phyloP scores from a whole-genome alignment of 1,139 yeast genomes.

The Hyphopichia wangnamkhiaoensis region DNA sequence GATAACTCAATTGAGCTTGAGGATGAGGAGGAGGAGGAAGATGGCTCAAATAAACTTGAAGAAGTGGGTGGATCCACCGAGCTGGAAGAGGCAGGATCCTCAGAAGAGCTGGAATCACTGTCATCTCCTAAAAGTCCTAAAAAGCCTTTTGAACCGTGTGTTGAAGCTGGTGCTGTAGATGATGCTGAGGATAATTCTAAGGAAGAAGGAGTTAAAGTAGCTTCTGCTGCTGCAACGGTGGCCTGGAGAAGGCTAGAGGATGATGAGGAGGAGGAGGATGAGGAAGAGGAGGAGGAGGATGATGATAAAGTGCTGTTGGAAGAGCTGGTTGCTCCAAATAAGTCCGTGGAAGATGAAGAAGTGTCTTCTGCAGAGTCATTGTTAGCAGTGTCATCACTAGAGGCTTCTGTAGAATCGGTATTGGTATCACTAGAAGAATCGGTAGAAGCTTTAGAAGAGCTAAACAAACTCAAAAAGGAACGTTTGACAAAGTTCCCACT shows the following conservation, averaged over 20 bases:
- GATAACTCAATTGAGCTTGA: background rate
- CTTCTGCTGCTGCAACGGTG: constrained; percentile 4
- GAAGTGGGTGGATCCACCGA: too few species aligned
- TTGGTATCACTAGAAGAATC: constrained; percentile 2
- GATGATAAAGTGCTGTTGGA: constrained; percentile 6
- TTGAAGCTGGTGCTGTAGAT: constrained; percentile 3
- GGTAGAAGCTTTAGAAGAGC: background rate
- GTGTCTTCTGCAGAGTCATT: background rate
- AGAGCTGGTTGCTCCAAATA: constrained; percentile 7
- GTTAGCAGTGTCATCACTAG: constrained; percentile 4
- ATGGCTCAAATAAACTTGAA: too few species aligned
- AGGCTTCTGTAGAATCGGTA: constrained; percentile 5
- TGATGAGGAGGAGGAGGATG: constrained; percentile 1
- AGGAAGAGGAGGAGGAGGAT: constrained; percentile 5
- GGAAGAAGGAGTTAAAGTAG: constrained; percentile 1
- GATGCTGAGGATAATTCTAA: constrained; percentile 1
- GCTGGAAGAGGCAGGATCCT: too few species aligned
- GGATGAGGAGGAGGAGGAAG: too few species aligned
- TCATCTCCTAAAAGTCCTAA: constrained; percentile 2
- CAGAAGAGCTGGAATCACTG: background rate
- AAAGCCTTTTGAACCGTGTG: constrained; percentile 2
- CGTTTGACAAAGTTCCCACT: constrained; percentile 10
- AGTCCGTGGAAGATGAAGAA: constrained; percentile 5
- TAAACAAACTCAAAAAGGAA: constrained; percentile 17
- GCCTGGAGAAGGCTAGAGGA: constrained; percentile 1